These are phyloP conservation scores for Cladophialophora yegresii DNA, from an alignment of 2,329 filamentous ascomycete genomes.

Conservation along the genomic window DNA sequence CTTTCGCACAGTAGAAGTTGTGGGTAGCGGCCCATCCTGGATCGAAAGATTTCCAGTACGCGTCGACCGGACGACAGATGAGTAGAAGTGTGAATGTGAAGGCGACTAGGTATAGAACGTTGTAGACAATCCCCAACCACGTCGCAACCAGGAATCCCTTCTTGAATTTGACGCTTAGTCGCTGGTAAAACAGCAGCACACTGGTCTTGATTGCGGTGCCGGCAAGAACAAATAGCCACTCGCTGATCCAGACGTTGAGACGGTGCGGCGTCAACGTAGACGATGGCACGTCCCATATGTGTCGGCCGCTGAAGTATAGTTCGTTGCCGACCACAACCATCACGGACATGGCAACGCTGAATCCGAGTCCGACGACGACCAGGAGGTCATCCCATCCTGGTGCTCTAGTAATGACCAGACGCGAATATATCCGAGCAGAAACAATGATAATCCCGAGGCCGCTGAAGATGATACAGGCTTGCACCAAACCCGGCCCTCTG, in stretches of 20 bases:
- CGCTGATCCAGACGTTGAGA: conserved; percentile 31
- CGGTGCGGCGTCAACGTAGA: conserved; percentile 21
- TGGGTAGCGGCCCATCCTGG: conserved; percentile 24
- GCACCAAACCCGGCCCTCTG: conserved; percentile 35
- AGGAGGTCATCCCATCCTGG: conserved; percentile 32
- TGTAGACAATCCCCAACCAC: conserved; percentile 36
- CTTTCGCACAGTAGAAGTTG: conserved; percentile 24
- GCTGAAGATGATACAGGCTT: conserved; percentile 36
- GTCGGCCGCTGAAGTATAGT: conserved; percentile 27
- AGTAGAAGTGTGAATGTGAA: conserved; percentile 28
- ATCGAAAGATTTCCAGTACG: conserved; percentile 33
- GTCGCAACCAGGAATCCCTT: conserved; percentile 31
- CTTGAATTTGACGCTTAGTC: conserved; percentile 32
- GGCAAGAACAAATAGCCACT: conserved; percentile 23
- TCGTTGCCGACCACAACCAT: conserved; percentile 32
- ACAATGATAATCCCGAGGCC: conserved; percentile 34
- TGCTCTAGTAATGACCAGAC: conserved; percentile 36
- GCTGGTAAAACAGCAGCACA: conserved; percentile 35
- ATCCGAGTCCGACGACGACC: conserved; percentile 20
- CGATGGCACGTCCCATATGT: conserved; percentile 34
- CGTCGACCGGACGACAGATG: conserved; percentile 30
- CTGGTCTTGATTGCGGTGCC: conserved; percentile 28
- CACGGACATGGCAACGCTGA: conserved; percentile 23
- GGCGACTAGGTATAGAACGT: conserved; percentile 27
- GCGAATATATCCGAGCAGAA: conserved; percentile 37